A percentile compares a stretch with the other conserved stretches of the same genome.
These are phyloP conservation scores for Dryas drummondii DNA, from an alignment of 306 rosid species.

Conservation along the genomic window DNA sequence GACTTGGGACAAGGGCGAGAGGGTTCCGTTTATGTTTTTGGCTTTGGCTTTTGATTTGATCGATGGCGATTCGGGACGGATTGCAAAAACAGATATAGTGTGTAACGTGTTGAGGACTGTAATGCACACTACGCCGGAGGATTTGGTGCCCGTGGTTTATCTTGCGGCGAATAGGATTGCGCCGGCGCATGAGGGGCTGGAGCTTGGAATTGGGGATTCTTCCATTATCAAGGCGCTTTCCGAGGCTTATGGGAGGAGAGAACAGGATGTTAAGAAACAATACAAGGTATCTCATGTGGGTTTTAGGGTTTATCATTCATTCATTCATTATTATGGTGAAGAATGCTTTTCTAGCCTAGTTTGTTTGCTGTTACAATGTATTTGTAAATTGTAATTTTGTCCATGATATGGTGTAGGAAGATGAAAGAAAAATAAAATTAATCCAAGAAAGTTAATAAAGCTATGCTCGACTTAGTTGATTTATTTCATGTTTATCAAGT, in stretches of 20 bases:
- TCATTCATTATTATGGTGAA: not conserved
- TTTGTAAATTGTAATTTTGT: not conserved
- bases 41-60: slow-evolving; percentile 63
- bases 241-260: slow-evolving; percentile 74
- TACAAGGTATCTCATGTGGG: slow-evolving; percentile 47
- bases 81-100: slow-evolving; percentile 71
- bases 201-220: slow-evolving; percentile 87
- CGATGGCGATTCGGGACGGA: slow-evolving; percentile 52
- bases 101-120: slow-evolving; percentile 82
- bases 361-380: not conserved
- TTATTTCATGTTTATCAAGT: not conserved
- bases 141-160: slow-evolving; percentile 61
- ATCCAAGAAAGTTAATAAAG: not conserved
- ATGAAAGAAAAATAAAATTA: not conserved
- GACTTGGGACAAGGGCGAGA: slow-evolving; percentile 68
- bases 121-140: slow-evolving; percentile 65
- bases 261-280: slow-evolving; percentile 56
- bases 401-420: not conserved
- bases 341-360: not conserved
- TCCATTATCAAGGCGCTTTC: slow-evolving; percentile 84
- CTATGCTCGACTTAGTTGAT: not conserved
- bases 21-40: slow-evolving; percentile 67
- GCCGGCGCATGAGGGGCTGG: slow-evolving; percentile 72
- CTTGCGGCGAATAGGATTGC: slow-evolving; percentile 68
- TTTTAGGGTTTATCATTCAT: not conserved